Base-by-base conservation (phyloP, 73 alveolate genomes). In the Paramecium pentaurelia region DNA sequence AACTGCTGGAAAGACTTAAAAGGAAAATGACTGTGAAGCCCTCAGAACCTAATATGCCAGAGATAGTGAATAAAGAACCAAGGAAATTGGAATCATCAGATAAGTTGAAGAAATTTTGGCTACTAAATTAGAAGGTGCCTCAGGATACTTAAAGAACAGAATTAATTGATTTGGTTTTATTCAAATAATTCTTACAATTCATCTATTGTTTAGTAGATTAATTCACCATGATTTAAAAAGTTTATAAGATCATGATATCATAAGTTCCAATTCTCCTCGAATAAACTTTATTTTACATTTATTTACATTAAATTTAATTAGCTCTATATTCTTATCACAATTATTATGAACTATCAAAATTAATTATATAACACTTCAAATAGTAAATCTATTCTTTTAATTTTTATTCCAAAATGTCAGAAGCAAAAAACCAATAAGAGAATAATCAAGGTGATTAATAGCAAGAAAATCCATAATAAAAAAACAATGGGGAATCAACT, bases 81-180 rank as follows among this genome's bases (percentile, higher is more conserved):
- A 40, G 38, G 89, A 77, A 77, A 25, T 77, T 2, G 64, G 71
- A 38, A 77, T 77, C 89, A 77, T 77, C 42, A 77, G 89, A 77
- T 77, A 77, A 77, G 89, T 77, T 18, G 89, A 77, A 44, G 89
- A 77, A 77, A 77, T 77, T 42, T 77, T 77, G 49, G 89, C 89
- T 32, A 77, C 89, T 38, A 77, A 77, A 77, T 77, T 77, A 42
- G 89, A 77, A 77, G 89, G 89, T 14, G 89, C 89, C 28, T 77
- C 89, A 37, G 89, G 89, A 77, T 77, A 77, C 71, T 44, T 77
- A 40, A 77, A 77, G 70, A 22, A 8, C 27, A 77, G 89, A 77
- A 77, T 77, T 32, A 77, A 77, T 60, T 60, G 77, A 60, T 47
- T 47, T 47, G 60, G 8, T 47, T 47, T 47, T 47, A 47, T 47